Base-by-base conservation (phyloP, 805 yeast genomes). In the Cyberlindnera galapagoensis region DNA sequence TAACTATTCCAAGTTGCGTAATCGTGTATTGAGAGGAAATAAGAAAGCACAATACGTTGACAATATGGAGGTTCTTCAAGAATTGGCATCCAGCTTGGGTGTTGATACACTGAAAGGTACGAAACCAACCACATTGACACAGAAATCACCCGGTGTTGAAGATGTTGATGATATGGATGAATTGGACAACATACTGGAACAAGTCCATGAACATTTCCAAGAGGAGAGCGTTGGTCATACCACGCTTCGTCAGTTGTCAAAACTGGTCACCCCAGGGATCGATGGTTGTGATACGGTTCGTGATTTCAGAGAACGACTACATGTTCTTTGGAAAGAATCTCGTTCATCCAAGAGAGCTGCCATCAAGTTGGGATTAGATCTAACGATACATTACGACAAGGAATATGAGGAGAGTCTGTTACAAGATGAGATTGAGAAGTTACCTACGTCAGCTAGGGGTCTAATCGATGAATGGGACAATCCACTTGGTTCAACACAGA, bases 121-220 rank as follows among this genome's bases (percentile, higher is more conserved):
- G n/a, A 17, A 12, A 3, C 40, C 52, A 2, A 18, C 15, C 2
- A 16, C 39, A 3, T 33, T 60, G 24, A 16, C 38, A 1, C 52
- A 55, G 4, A 21, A 51, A 11, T 46, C 62, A 2, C 30, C 33
- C 2, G 37, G 40, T 6, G 30, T 56, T 8, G 61, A 63, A 1
- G 18, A 27, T 1, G 42, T 60, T 6, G 31, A 39, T 3, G 35
- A 34, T 9, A 24, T 61, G 9, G 40, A 38, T 5, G 69, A 64
- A 39, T 52, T 59, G 30, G 69, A 61, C 30, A 52, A 59, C 20
- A 59, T 65, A 67, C 26, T 65, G 29, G 50, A 47, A 4, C 71
- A 65, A 26, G 37, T 63, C 15, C 24, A 37, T 7, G 48, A 42
- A 6, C 51, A 54, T 35, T 62, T 54, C 41, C 29, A 40, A 13